Evolutionary conservation across 2,329 filamentous ascomycete species (phyloP), one percentile per base, ranked within the genome.

Genomic region (Fusarium sp.): DNA sequence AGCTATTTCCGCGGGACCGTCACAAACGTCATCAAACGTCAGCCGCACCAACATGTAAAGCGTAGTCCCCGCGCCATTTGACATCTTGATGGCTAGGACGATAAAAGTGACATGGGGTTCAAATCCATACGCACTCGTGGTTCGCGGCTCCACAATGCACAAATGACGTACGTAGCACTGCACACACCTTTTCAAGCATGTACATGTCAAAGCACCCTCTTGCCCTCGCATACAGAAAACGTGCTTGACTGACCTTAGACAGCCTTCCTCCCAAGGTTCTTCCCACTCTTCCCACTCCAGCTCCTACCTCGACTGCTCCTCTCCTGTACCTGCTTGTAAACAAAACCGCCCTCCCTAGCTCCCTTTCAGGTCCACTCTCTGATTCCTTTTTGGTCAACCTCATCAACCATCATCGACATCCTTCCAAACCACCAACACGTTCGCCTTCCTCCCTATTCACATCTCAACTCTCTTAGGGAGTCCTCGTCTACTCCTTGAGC

Each of bases 401-500:
- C 71, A 77, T 69, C 70, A 73, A 68, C 69, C 72, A 76, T 71
- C 76, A 73, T 70, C 72, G 72, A 74, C 69, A 64, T 67, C 72
- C 73, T 67, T 67, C 71, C 75, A 74, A 75, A 64, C 70, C 67
- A 75, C 69, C 77, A 76, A 72, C 77, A 88, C 87, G 82, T 83
- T 88, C 86, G 86, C 86, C 87, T 85, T 84, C 81, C 80, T 80
- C 81, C 80, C 81, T 81, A 78, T 78, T 77, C 76, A 65, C 81
- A 81, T 77, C 75, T 80, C 80, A 80, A 72, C 71, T 65, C 68
- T 71, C 38, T 82, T 88, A 90, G 90, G 90, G 92, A 92, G 89
- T 90, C 90, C 90, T 92, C 90, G 90, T 87, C 85, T 90, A 87
- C 90, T 92, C 90, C 64, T 59, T 64, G 44, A 68, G 67, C 66